These are phyloP conservation scores for Talaromyces liani DNA, from an alignment of 495 filamentous ascomycete genomes.

Conservation along the genomic window DNA sequence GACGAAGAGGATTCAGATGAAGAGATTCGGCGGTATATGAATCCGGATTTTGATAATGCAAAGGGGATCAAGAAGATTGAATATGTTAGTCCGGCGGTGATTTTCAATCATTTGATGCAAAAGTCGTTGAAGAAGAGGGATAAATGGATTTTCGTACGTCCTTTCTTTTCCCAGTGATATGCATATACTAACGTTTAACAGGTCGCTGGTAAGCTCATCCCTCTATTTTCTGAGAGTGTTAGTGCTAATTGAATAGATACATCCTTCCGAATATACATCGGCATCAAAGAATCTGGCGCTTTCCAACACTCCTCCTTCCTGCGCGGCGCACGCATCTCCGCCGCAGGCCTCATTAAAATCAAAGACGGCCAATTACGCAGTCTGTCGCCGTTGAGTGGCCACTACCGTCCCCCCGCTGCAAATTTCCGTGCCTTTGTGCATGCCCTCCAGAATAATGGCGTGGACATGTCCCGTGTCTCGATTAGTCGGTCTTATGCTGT, in stretches of 20 bases:
- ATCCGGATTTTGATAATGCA: constrained; percentile 43
- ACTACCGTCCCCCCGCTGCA: constrained; percentile 73
- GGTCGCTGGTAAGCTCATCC: constrained; percentile 20
- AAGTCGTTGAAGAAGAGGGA: constrained; percentile 66
- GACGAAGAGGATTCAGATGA: constrained; percentile 17
- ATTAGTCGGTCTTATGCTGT: constrained; percentile 78
- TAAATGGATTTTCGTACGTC: constrained; percentile 78
- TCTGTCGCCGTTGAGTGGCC: constrained; percentile 53
- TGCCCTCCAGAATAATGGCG: constrained; percentile 61
- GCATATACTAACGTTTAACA: constrained; percentile 9
- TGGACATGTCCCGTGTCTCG: constrained; percentile 69
- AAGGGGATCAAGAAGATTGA: constrained; percentile 56
- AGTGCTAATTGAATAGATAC: constrained; percentile 55
- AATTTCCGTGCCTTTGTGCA: constrained; percentile 79
- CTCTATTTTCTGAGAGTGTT: background rate
- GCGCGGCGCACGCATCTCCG: constrained; percentile 69
- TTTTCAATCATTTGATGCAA: constrained; percentile 65
- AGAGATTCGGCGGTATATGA: constrained; percentile 43
- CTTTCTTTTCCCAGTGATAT: background rate
- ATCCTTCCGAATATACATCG: constrained; percentile 78
- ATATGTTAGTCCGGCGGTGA: constrained; percentile 58
- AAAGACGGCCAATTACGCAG: constrained; percentile 65
- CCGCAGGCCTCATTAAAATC: constrained; percentile 80
- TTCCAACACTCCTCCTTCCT: constrained; percentile 91
- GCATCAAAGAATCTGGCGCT: constrained; percentile 79